phyloP scores from a whole-genome alignment of 2,329 filamentous ascomycete genomes.

The Fusarium coffeatum region DNA sequence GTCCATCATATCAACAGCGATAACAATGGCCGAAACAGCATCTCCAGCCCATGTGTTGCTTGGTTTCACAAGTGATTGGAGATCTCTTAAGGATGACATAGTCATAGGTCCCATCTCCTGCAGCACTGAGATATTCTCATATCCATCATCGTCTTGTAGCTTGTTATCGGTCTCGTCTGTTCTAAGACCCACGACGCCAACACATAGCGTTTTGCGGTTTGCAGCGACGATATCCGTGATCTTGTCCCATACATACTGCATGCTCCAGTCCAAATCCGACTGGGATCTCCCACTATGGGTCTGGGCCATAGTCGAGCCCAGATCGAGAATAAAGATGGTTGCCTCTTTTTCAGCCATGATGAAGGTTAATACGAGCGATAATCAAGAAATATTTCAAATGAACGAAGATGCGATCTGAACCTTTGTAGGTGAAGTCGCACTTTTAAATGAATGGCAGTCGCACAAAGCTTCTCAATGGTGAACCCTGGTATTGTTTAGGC shows the following conservation, averaged over 20 bases:
- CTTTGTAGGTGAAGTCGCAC: not conserved
- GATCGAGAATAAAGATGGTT: slow-evolving; percentile 89
- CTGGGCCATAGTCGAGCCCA: slow-evolving; percentile 86
- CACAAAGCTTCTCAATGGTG: slow-evolving; percentile 29
- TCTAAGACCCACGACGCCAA: slow-evolving; percentile 84
- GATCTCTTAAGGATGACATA: slow-evolving; percentile 75
- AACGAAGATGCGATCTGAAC: not conserved
- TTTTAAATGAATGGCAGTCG: slow-evolving; percentile 28
- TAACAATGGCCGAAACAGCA: slow-evolving; percentile 85
- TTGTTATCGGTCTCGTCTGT: slow-evolving; percentile 81
- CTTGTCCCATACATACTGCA: slow-evolving; percentile 96
- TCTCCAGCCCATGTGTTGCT: slow-evolving; percentile 79
- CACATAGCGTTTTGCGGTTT: slow-evolving; percentile 74
- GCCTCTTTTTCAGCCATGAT: slow-evolving; percentile 93
- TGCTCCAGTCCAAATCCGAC: slow-evolving; percentile 87
- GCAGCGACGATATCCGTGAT: slow-evolving; percentile 75
- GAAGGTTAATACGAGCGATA: slow-evolving; percentile 2
- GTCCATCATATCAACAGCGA: slow-evolving; percentile 88
- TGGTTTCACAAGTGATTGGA: slow-evolving; percentile 73
- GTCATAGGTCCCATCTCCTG: slow-evolving; percentile 71
- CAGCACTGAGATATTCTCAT: slow-evolving; percentile 83
- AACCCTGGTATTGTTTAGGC: slow-evolving; percentile 45
- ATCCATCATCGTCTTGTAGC: slow-evolving; percentile 76
- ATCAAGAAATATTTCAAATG: not conserved
- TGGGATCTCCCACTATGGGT: slow-evolving; percentile 76